These are phyloP conservation scores for Aspergillus clavatus DNA, from an alignment of 2,329 filamentous ascomycete species.

Conservation along the genomic window DNA sequence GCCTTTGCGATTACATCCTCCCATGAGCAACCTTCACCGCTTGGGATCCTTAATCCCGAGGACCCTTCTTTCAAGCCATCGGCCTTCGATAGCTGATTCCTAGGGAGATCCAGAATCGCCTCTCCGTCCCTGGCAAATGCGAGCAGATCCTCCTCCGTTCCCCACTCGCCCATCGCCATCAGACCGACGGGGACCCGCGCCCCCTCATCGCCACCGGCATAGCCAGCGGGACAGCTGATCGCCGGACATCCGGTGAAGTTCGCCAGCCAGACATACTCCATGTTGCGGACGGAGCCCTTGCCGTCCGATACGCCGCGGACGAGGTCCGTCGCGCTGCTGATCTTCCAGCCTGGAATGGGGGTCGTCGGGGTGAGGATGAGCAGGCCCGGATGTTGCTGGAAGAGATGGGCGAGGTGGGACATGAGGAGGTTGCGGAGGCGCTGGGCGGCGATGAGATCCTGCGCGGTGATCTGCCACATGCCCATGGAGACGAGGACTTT, in stretches of 20 bases:
- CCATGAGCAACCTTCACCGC: constrained; percentile 27
- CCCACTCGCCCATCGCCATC: constrained; percentile 54
- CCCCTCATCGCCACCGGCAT: constrained; percentile 42
- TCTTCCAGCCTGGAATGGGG: constrained; percentile 70
- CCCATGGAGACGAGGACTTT: constrained; percentile 62
- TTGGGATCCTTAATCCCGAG: constrained; percentile 26
- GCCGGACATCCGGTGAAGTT: constrained; percentile 78
- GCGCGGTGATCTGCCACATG: constrained; percentile 58
- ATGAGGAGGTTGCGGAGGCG: constrained; percentile 71
- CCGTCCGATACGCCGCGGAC: constrained; percentile 64
- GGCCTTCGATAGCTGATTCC: constrained; percentile 5
- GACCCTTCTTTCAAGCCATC: constrained; percentile 5
- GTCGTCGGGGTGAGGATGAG: constrained; percentile 75
- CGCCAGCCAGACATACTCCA: constrained; percentile 81
- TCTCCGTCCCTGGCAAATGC: constrained; percentile 52
- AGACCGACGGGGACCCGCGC: constrained; percentile 46
- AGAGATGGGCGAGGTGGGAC: constrained; percentile 70
- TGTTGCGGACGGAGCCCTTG: constrained; percentile 67
- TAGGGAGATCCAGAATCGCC: constrained; percentile 37
- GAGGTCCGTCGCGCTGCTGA: constrained; percentile 55
- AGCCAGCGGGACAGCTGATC: constrained; percentile 70
- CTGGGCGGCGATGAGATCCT: constrained; percentile 68
- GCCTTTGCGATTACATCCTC: constrained; percentile 35
- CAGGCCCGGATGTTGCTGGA: constrained; percentile 65
- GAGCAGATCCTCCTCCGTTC: constrained; percentile 49